Evolutionary conservation across 2,329 filamentous ascomycete genomes (phyloP).

Genomic region (Calonectria pteridis): DNA sequence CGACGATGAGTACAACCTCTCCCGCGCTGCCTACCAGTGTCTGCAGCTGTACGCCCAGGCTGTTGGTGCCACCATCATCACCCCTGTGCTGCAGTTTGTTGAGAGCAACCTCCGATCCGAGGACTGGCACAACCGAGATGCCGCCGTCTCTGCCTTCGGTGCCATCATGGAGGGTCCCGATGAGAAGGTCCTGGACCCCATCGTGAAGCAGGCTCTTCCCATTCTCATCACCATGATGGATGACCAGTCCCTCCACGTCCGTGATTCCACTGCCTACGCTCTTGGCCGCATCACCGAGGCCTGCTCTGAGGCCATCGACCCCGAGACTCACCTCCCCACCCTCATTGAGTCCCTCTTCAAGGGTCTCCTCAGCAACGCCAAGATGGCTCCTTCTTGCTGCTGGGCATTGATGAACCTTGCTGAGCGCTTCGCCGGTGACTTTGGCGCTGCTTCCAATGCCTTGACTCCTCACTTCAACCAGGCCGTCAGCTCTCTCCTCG

Average conservation of each 20-base stretch:
- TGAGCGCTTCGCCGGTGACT: conserved; percentile 92
- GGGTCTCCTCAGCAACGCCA: conserved; percentile 89
- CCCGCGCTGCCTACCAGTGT: conserved; percentile 95
- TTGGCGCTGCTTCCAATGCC: conserved; percentile 81
- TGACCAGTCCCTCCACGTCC: conserved; percentile 88
- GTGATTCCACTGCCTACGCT: conserved; percentile 95
- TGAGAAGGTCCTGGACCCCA: conserved; percentile 89
- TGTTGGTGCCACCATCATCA: conserved; percentile 85
- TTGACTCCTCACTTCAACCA: conserved; percentile 94
- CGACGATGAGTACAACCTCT: conserved; percentile 98
- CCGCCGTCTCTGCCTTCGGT: conserved; percentile 95
- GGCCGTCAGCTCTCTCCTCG: conserved; percentile 86
- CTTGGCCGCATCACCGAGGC: conserved; percentile 96
- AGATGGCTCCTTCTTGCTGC: conserved; percentile 98
- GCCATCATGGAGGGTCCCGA: conserved; percentile 99
- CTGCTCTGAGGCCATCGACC: conserved; percentile 92
- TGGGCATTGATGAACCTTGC: conserved; percentile 99
- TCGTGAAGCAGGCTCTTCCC: conserved; percentile 94
- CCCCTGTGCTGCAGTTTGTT: conserved; percentile 89
- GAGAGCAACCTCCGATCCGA: conserved; percentile 90
- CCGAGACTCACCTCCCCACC: conserved; percentile 82
- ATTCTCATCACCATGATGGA: conserved; percentile 94
- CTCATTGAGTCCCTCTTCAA: conserved; percentile 91
- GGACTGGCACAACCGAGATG: conserved; percentile 95
- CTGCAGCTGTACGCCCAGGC: conserved; percentile 95